Evolutionary conservation across 2,329 filamentous ascomycete genomes (phyloP).

Genomic region (Paecilomyces variotii): DNA sequence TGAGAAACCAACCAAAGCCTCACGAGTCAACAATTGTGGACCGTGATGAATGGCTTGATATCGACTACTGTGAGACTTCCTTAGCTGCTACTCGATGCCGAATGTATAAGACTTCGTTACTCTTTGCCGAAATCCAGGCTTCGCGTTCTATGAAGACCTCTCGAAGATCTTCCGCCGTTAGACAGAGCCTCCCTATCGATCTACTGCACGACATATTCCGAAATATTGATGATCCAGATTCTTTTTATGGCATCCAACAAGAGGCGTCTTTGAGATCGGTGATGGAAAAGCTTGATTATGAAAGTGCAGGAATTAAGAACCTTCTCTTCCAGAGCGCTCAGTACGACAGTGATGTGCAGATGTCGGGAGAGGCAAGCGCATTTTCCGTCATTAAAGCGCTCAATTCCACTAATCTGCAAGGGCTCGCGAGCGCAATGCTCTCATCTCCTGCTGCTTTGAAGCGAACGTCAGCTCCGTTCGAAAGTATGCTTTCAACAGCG

Average conservation of each 20-base stretch:
- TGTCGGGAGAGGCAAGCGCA: constrained; percentile 51
- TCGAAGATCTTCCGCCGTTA: constrained; percentile 56
- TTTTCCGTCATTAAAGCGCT: constrained; percentile 68
- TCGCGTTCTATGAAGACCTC: constrained; percentile 51
- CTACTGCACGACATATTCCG: constrained; percentile 77
- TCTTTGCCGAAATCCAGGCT: constrained; percentile 69
- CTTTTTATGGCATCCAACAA: constrained; percentile 86
- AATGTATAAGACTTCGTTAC: constrained; percentile 77
- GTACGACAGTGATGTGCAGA: constrained; percentile 73
- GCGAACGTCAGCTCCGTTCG: constrained; percentile 44
- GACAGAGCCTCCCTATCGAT: constrained; percentile 51
- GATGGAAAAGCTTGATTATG: constrained; percentile 76
- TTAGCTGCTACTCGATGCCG: constrained; percentile 66
- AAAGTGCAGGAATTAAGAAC: constrained; percentile 77
- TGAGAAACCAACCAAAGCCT: constrained; percentile 71
- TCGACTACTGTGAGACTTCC: constrained; percentile 65
- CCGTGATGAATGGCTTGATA: constrained; percentile 73
- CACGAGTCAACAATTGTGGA: constrained; percentile 72
- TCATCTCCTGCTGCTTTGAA: constrained; percentile 51
- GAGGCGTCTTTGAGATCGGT: constrained; percentile 68
- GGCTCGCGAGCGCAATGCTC: constrained; percentile 73
- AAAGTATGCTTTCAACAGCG: constrained; percentile 70
- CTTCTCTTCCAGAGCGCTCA: constrained; percentile 85
- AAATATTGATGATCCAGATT: constrained; percentile 90
- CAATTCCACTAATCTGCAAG: constrained; percentile 72